These are phyloP conservation scores for Annulohypoxylon bovei DNA, from an alignment of 495 filamentous ascomycete genomes.

Conservation along the genomic window DNA sequence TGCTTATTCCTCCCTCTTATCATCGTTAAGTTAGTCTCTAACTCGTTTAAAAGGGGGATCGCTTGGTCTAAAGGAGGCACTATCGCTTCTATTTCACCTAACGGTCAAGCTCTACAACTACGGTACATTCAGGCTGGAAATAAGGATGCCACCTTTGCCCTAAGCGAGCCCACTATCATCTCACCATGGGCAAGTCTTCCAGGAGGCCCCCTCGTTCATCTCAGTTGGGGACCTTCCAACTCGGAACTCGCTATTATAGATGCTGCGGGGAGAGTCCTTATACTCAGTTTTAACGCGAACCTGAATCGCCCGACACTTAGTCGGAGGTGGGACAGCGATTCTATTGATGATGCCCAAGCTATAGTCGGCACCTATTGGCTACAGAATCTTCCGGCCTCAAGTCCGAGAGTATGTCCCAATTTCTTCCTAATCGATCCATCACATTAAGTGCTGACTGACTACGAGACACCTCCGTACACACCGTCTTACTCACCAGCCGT, in stretches of 20 bases:
- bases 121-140: constrained; percentile 76
- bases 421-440: neutral
- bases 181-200: constrained; percentile 48
- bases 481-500: constrained; percentile 57
- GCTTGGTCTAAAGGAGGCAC: constrained; percentile 91
- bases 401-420: constrained; percentile 34
- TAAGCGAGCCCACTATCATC: constrained; percentile 67
- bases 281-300: constrained; percentile 68
- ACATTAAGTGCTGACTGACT: constrained; percentile 13
- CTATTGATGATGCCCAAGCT: constrained; percentile 74
- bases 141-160: constrained; percentile 77
- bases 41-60: constrained; percentile 68
- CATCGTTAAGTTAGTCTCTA: constrained; percentile 14
- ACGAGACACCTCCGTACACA: constrained; percentile 35
- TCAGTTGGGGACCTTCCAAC: constrained; percentile 80
- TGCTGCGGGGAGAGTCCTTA: constrained; percentile 73
- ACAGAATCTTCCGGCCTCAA: constrained; percentile 27
- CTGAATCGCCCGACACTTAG: constrained; percentile 71
- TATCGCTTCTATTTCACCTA: constrained; percentile 82
- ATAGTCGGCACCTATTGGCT: constrained; percentile 90
- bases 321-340: constrained; percentile 66
- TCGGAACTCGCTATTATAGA: constrained; percentile 81
- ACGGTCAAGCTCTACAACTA: constrained; percentile 73
- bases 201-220: constrained; percentile 71
- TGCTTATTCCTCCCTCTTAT: neutral